Evolutionary conservation across 768 basidiomycete genomes (phyloP).

Genomic region (Russula sp.): DNA sequence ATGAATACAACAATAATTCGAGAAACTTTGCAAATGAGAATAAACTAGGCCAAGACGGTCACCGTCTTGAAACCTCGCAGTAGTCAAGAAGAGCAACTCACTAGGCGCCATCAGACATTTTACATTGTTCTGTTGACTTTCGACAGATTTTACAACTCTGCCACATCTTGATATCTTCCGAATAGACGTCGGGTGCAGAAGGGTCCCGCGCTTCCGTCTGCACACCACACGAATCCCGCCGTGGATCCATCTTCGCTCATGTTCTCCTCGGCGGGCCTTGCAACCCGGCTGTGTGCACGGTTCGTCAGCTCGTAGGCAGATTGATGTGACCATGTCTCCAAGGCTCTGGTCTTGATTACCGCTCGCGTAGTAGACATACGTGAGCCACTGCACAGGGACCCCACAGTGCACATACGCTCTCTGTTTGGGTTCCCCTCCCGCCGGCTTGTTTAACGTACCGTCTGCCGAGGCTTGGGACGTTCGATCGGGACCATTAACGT

Average conservation of each 20-base stretch:
- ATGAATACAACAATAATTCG: slow-evolving; percentile 30
- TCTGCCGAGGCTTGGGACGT: slow-evolving; percentile 8
- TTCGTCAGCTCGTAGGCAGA: slow-evolving; percentile 36
- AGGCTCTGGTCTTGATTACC: slow-evolving; percentile 37
- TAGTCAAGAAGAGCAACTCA: slow-evolving; percentile 40
- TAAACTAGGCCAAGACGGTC: slow-evolving; percentile 38
- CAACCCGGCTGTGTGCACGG: slow-evolving; percentile 43
- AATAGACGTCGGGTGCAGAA: not conserved
- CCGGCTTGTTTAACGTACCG: slow-evolving; percentile 18
- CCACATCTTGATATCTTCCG: slow-evolving; percentile 45
- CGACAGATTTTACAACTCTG: slow-evolving; percentile 50
- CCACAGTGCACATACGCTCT: slow-evolving; percentile 40
- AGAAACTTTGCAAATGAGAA: slow-evolving; percentile 48
- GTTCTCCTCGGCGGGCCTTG: slow-evolving; percentile 16
- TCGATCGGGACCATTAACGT: slow-evolving; percentile 33
- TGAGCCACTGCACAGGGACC: slow-evolving; percentile 46
- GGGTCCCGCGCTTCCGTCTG: slow-evolving; percentile 9
- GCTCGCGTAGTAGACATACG: slow-evolving; percentile 41
- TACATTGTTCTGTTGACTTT: slow-evolving; percentile 36
- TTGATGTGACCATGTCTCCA: slow-evolving; percentile 44
- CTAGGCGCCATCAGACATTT: slow-evolving; percentile 52
- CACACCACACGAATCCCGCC: slow-evolving; percentile 20
- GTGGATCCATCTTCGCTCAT: slow-evolving; percentile 29
- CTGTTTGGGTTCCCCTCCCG: slow-evolving; percentile 23
- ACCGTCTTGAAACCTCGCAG: slow-evolving; percentile 42